A percentile compares a stretch with the other conserved stretches of the same genome.
Evolutionary conservation across 2,329 filamentous ascomycete genomes (phyloP).

Genomic region (Phyllosticta citriasiana): DNA sequence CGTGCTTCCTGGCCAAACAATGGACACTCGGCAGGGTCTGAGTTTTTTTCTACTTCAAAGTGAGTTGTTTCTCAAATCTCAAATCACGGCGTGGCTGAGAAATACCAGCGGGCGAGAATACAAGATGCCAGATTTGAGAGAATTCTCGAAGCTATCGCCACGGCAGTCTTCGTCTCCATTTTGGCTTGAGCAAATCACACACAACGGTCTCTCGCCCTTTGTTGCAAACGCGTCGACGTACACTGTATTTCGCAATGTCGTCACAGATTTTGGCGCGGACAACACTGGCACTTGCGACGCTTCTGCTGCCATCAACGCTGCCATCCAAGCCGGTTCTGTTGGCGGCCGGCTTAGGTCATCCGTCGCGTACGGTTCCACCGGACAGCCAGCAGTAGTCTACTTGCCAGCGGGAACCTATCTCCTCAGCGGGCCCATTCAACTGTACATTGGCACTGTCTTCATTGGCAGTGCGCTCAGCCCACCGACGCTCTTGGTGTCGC

Average conservation of each 20-base stretch:
- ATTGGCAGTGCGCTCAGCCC: constrained; percentile 4
- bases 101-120: background rate
- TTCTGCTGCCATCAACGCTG: constrained; percentile 13
- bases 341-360: background rate
- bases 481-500: constrained; percentile 1
- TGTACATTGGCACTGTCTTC: constrained; percentile 11
- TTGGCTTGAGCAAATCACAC: constrained; percentile 4
- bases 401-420: constrained; percentile 19
- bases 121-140: background rate
- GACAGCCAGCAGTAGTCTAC: constrained; percentile 19
- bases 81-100: background rate
- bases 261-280: constrained; percentile 24
- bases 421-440: constrained; percentile 14
- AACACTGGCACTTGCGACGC: constrained; percentile 24
- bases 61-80: background rate
- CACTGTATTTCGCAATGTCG: constrained; percentile 28
- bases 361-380: constrained; percentile 13
- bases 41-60: background rate
- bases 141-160: background rate
- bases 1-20: background rate
- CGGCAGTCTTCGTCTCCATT: background rate
- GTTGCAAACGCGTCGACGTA: constrained; percentile 13
- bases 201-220: constrained; percentile 9
- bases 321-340: background rate
- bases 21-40: background rate